Base-by-base conservation (phyloP, 495 filamentous ascomycete species). In the Opeltia flavorubescens region DNA sequence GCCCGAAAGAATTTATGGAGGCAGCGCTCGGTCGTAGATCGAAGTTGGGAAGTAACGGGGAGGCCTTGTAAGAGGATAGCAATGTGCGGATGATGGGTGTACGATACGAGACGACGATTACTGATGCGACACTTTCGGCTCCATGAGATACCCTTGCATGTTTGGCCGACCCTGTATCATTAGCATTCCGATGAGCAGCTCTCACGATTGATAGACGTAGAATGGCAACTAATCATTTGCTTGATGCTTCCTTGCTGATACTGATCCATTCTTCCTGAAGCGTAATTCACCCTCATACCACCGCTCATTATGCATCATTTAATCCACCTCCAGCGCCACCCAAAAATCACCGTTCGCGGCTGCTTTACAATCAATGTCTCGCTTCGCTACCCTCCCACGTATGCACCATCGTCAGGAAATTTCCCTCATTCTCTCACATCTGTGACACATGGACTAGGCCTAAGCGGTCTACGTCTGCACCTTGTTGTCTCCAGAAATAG, bases 401-500 rank as follows among this genome's bases (percentile, higher is more conserved):
- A n/a, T n/a, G n/a, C n/a, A n/a, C n/a, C n/a, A n/a, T n/a, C n/a
- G n/a, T n/a, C n/a, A n/a, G n/a, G n/a, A n/a, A n/a, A n/a, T n/a
- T n/a, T n/a, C n/a, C n/a, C n/a, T n/a, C n/a, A n/a, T n/a, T n/a
- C n/a, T n/a, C n/a, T n/a, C n/a, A n/a, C n/a, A n/a, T n/a, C n/a
- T n/a, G n/a, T n/a, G n/a, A n/a, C n/a, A n/a, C n/a, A n/a, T n/a
- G n/a, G n/a, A n/a, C n/a, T n/a, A n/a, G n/a, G n/a, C n/a, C 29
- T 13, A 31, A 31, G 13, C 29, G 6, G 13, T 38, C 18, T 25
- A 46, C 15, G 5, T 30, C 23, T 42, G 43, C 42, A 53, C 38
- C 38, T 55, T 55, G 38, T 58, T 34, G 40, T 53, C 55, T 4
- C 53, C 55, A 25, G 48, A 45, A 20, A 58, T 40, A 20, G 53